A percentile compares a stretch with the other conserved stretches of the same genome.
Evolutionary conservation across 371 early-diverging fungal species (phyloP).

Genomic region (Blastocladiella emersonii): DNA sequence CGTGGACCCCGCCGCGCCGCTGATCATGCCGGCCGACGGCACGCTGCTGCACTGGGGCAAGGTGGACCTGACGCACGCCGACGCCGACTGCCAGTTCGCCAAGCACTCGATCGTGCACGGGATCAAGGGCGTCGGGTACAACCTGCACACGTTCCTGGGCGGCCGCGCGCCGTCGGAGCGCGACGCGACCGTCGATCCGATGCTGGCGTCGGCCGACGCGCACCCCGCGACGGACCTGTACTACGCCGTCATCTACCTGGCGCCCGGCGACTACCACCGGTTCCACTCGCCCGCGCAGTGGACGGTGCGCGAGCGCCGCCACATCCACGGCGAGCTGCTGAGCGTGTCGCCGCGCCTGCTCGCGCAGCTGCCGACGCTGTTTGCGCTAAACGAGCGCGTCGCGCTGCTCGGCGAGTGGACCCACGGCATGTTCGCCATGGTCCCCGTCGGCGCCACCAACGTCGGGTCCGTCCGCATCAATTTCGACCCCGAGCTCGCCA

Average conservation of each 20-base stretch:
- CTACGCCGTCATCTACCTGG: conserved; percentile 84
- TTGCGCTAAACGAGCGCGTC: conserved; percentile 91
- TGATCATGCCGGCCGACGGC: conserved; percentile 83
- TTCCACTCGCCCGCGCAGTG: conserved; percentile 95
- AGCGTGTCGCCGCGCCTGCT: conserved; percentile 86
- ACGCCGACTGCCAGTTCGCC: neutral
- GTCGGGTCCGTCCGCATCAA: conserved; percentile 88
- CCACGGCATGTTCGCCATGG: conserved; percentile 87
- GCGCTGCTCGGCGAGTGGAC: conserved; percentile 81
- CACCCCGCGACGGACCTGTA: conserved; percentile 27
- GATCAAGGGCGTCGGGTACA: conserved; percentile 85
- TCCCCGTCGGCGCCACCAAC: conserved; percentile 94
- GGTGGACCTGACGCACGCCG: conserved; percentile 34
- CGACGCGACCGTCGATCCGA: neutral
- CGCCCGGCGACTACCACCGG: conserved; percentile 95
- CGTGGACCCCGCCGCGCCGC: neutral
- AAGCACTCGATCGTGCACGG: conserved; percentile 50
- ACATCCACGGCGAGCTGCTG: conserved; percentile 86
- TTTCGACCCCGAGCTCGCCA: conserved; percentile 55
- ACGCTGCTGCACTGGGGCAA: conserved; percentile 74
- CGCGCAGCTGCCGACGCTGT: conserved; percentile 62
- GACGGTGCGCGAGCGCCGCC: conserved; percentile 69
- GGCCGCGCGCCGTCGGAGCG: neutral
- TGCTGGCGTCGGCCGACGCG: neutral
- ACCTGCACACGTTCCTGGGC: conserved; percentile 74